Conservation (phyloP, 1,284 basidiomycete species). For the Cryptococcus depauperatus region DNA sequence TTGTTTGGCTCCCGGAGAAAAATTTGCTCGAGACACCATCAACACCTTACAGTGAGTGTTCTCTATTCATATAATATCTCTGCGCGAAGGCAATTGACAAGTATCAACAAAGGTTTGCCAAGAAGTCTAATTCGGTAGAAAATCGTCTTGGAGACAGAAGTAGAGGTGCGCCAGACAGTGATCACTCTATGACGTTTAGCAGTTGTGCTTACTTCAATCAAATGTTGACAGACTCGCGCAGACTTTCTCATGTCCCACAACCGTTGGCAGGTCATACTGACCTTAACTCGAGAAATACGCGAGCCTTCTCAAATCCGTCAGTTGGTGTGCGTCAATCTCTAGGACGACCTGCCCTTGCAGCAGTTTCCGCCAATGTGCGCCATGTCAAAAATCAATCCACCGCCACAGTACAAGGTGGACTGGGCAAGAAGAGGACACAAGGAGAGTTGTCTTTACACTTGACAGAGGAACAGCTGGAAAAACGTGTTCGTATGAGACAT, state of each 20-base stretch:
- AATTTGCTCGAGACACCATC: slow-evolving; percentile 69
- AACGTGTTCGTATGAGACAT: slow-evolving; percentile 6
- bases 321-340: not conserved
- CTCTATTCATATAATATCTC: too few relatives aligned
- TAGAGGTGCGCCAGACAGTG: too few relatives aligned
- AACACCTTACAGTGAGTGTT: slow-evolving; percentile 64
- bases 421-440: not conserved
- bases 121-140: slow-evolving; percentile 12
- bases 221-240: slow-evolving; percentile 1
- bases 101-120: slow-evolving; percentile 9
- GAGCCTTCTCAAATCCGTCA: slow-evolving; percentile 1
- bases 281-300: not conserved
- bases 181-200: too few relatives aligned
- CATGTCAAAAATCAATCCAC: not conserved
- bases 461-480: slow-evolving; percentile 10
- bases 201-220: too few relatives aligned
- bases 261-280: too few relatives aligned
- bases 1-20: slow-evolving; percentile 68
- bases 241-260: not conserved
- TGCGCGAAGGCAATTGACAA: too few relatives aligned
- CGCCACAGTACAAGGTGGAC: not conserved
- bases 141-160: slow-evolving; percentile 4
- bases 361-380: slow-evolving; percentile 2
- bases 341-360: slow-evolving; percentile 4
- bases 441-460: too few relatives aligned